Evolutionary conservation across 768 basidiomycete species (phyloP), one percentile per base, ranked within the genome.

Genomic region (Mycena albidolilacea): DNA sequence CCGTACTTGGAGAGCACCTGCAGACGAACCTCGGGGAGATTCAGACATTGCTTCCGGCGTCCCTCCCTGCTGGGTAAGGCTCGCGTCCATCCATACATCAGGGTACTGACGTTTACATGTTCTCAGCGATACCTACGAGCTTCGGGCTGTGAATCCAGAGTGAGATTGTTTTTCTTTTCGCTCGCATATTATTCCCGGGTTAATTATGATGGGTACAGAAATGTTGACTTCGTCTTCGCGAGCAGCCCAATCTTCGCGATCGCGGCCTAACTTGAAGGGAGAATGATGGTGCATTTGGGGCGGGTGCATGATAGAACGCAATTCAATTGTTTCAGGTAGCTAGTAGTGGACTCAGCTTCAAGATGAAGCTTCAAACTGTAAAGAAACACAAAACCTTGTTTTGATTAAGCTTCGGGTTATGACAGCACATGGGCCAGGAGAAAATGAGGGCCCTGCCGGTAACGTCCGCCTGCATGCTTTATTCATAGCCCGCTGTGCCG

Each of bases 11-110:
- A n/a, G 50, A 21, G 14, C 7, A 52, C n/a, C 19, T 52, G n/a
- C n/a, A 52, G 50, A 52, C 50, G n/a, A n/a, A 52, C 50, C 50
- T 52, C 7, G 50, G 50, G n/a, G n/a, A 52, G 50, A 52, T 52
- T n/a, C 19, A n/a, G 5, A 52, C 50, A 2, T 52, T 52, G 50
- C 50, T 52, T 11, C 50, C 50, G n/a, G n/a, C 50, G n/a, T 52
- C n/a, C n/a, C 8, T 43, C 41, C 50, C 50, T 6, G 50, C 50
- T 21, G n/a, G 19, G 50, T 52, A 21, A 52, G 50, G 7, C 11
- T 52, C 4, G n/a, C 17, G 6, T 52, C 7, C n/a, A 21, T 52
- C 50, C 19, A n/a, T 30, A 30, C 30, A 30, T 30, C 8, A 15
- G 11, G 6, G 11, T 48, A 21, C 11, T 52, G 50, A 52, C 50